phyloP scores from a whole-genome alignment of 306 rosid species.

The Oxytropis ochrocephala region DNA sequence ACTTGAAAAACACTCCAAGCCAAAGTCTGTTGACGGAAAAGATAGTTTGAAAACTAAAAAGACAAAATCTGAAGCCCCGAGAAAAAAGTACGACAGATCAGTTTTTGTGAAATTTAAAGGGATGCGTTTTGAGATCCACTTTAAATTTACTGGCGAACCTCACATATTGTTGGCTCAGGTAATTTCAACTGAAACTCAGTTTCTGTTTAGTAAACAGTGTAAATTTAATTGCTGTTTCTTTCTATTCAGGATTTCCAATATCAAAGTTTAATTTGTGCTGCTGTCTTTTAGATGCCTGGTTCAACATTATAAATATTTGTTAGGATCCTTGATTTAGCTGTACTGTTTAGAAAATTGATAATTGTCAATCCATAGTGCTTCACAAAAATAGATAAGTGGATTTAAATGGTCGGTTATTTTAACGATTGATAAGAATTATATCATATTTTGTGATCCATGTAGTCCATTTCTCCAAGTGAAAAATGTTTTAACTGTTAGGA shows the following conservation, averaged over 20 bases:
- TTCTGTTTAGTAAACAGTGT: not conserved
- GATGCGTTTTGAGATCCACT: slow-evolving; percentile 65
- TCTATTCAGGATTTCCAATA: not conserved
- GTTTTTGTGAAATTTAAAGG: slow-evolving; percentile 47
- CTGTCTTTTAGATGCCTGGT: not conserved
- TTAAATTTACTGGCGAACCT: slow-evolving; percentile 56
- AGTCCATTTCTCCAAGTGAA: too few species aligned
- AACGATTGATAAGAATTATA: too few species aligned
- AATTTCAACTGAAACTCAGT: slow-evolving; percentile 8
- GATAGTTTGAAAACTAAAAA: not conserved
- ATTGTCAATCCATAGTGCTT: too few species aligned
- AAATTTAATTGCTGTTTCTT: not conserved
- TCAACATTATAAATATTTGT: not conserved
- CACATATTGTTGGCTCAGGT: slow-evolving; percentile 82
- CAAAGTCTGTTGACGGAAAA: slow-evolving; percentile 17
- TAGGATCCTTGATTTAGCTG: too few species aligned
- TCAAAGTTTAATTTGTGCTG: not conserved
- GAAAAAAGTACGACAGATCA: slow-evolving; percentile 42
- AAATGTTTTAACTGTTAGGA: too few species aligned
- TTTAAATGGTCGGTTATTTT: too few species aligned
- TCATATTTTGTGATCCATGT: too few species aligned
- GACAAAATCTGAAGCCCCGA: slow-evolving; percentile 1
- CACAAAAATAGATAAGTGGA: too few species aligned
- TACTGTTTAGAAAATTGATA: too few species aligned
- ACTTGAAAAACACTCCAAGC: slow-evolving; percentile 9